Percentiles rank a stretch among this genome's conserved stretches.
These are phyloP conservation scores for Taiozyma onychis DNA, from an alignment of 1,139 yeast species.

Conservation along the genomic window DNA sequence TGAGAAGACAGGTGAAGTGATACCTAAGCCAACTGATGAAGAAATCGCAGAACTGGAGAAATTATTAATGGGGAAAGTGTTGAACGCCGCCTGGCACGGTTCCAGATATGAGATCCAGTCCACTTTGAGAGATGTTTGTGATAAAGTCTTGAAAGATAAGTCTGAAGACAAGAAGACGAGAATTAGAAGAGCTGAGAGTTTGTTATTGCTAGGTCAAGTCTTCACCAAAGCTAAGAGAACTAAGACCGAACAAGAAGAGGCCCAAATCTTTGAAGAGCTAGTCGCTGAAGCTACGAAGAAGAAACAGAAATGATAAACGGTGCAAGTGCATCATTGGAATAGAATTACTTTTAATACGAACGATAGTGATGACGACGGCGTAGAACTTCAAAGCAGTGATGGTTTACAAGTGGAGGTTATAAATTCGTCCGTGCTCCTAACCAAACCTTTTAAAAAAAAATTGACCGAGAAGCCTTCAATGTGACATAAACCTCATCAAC, in stretches of 20 bases:
- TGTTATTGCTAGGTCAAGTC: constrained; percentile 67
- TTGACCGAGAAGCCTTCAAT: no score
- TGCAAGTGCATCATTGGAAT: not conserved
- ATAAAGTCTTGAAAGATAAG: constrained; percentile 62
- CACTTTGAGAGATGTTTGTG: constrained; percentile 85
- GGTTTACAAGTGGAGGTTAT: no score
- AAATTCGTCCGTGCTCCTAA: no score
- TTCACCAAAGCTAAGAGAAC: constrained; percentile 66
- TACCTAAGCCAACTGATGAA: constrained; percentile 62
- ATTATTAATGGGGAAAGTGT: constrained; percentile 78
- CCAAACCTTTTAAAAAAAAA: no score
- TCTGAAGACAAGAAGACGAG: constrained; percentile 50
- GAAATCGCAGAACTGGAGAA: constrained; percentile 85
- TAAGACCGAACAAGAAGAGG: constrained; percentile 86
- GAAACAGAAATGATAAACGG: constrained; percentile 30
- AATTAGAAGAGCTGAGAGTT: constrained; percentile 73
- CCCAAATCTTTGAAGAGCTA: constrained; percentile 81
- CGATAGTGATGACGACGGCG: not conserved
- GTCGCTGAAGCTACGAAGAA: constrained; percentile 89
- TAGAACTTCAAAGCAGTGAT: not conserved
- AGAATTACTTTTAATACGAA: not conserved
- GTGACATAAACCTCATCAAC: not conserved
- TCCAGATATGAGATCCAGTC: constrained; percentile 85
- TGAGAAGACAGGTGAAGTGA: constrained; percentile 43
- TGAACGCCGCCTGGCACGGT: constrained; percentile 97